Base-by-base conservation (phyloP, 2,329 filamentous ascomycete species). In the Nannizziopsis barbatae region DNA sequence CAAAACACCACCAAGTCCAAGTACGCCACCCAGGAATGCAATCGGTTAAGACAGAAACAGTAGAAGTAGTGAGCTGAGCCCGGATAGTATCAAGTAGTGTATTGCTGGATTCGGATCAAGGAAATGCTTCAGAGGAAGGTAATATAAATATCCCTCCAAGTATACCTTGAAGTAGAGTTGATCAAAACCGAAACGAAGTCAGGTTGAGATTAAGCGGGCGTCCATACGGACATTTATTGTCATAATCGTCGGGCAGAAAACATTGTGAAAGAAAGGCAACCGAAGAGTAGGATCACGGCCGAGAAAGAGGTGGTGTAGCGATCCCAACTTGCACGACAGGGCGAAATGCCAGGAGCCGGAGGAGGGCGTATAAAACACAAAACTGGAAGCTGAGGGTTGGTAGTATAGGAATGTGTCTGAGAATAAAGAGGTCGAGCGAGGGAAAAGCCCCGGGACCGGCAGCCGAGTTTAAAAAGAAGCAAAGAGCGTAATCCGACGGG, bases 231-330 rank as follows among this genome's bases (percentile, higher is more conserved):
- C 64, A 55, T 52, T 50, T 55, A 57, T 57, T 61, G 66, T 67
- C 65, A 70, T 68, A 67, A 70, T 63, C 65, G 63, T 56, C 22
- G 40, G 46, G 52, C 65, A 55, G 53, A 56, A 59, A 65, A 64
- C 59, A 58, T 62, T 57, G 55, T 62, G 55, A 55, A 50, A 55
- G 7, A 31, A 38, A 35, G 40, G 45, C 38, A 22, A 50, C 42
- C 22, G 35, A 30, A 31, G 36, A 17, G 14, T 8, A 15, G 17
- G 27, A 39, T n/a, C 17, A 32, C 14, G 14, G 20, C 12, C 1
- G 22, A 12, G 20, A 18, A 15, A 30, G 9, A 18, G 18, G 17
- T 40, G 35, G 35, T 39, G 38, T 39, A 18, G 11, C 31, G 35
- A 6, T 37, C 7, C 9, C 14, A 38, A 11, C 20, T 31, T 17